These are phyloP conservation scores for Penicillium glabrum DNA, from an alignment of 2,329 filamentous ascomycete species.

Conservation along the genomic window DNA sequence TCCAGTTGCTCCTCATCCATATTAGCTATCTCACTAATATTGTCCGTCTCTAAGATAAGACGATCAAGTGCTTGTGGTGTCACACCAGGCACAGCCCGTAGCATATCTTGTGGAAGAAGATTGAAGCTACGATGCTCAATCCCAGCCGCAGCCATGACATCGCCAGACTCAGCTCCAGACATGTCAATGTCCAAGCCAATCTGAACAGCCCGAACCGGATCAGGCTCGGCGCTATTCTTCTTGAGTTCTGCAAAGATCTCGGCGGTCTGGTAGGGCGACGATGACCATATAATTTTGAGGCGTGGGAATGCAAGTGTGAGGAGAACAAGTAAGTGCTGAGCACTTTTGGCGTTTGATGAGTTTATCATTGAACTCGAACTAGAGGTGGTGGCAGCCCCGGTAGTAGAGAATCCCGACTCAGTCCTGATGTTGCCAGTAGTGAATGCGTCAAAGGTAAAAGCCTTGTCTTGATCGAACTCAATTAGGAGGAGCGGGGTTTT, in stretches of 20 bases:
- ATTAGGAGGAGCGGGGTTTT: conserved; percentile 87
- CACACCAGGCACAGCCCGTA: conserved; percentile 79
- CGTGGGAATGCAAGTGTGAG: conserved; percentile 89
- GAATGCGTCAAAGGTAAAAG: conserved; percentile 83
- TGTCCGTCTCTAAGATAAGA: conserved; percentile 71
- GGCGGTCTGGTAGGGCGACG: conserved; percentile 89
- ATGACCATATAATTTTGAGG: conserved; percentile 90
- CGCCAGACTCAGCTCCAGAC: conserved; percentile 33
- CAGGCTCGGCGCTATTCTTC: conserved; percentile 83
- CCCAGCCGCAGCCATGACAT: conserved; percentile 56
- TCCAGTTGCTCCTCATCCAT: conserved; percentile 73
- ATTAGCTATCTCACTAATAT: conserved; percentile 80
- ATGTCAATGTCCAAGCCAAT: conserved; percentile 69
- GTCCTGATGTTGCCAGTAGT: conserved; percentile 44
- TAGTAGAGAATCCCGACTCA: conserved; percentile 54
- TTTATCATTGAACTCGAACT: conserved; percentile 64
- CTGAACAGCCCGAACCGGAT: conserved; percentile 81
- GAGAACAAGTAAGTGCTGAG: conserved; percentile 89
- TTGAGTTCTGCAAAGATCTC: conserved; percentile 96
- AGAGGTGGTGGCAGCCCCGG: conserved; percentile 49
- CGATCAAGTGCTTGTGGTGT: conserved; percentile 74
- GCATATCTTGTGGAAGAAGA: conserved; percentile 84
- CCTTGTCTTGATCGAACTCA: conserved; percentile 96
- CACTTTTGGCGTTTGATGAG: conserved; percentile 65
- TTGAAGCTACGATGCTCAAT: conserved; percentile 69